A percentile compares a stretch with the other conserved stretches of the same genome.
Evolutionary conservation across 139 green algal genomes (phyloP).

Genomic region (Chlamydomonas applanata): DNA sequence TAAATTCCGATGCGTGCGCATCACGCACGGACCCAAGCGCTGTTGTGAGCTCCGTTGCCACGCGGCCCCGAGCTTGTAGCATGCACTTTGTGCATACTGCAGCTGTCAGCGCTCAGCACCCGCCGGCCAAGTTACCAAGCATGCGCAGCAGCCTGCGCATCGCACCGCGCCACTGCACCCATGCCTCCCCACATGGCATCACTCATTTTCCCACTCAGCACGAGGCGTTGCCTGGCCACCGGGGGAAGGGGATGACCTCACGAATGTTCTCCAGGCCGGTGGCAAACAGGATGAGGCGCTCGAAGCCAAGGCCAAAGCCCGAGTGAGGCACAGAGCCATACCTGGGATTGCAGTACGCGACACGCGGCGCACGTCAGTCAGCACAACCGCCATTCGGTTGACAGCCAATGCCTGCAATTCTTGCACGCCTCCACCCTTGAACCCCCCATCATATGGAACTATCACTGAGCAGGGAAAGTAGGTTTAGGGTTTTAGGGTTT

Average conservation of each 20-base stretch:
- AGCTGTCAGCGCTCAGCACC: too few species aligned
- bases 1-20: too few species aligned
- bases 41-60: too few species aligned
- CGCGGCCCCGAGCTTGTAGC: too few species aligned
- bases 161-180: too few species aligned
- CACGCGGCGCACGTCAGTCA: background rate
- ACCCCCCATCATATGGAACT: background rate
- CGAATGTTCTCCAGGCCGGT: slow-evolving; percentile 99
- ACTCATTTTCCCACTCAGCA: slow-evolving; percentile 45
- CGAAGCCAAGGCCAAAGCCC: slow-evolving; percentile 97
- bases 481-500: too few species aligned
- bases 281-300: slow-evolving; percentile 95
- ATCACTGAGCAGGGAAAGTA: too few species aligned
- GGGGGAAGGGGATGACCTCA: slow-evolving; percentile 97
- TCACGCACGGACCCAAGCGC: too few species aligned
- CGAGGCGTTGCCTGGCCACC: slow-evolving; percentile 88
- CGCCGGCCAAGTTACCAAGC: too few species aligned
- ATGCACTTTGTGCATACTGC: too few species aligned
- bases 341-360: background rate
- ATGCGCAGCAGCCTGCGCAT: too few species aligned
- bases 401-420: background rate
- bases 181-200: background rate
- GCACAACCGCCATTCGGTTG: background rate
- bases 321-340: slow-evolving; percentile 93
- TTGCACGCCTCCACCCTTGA: background rate